phyloP scores from a whole-genome alignment of 2,329 filamentous ascomycete species.

The Ophiostoma montium region DNA sequence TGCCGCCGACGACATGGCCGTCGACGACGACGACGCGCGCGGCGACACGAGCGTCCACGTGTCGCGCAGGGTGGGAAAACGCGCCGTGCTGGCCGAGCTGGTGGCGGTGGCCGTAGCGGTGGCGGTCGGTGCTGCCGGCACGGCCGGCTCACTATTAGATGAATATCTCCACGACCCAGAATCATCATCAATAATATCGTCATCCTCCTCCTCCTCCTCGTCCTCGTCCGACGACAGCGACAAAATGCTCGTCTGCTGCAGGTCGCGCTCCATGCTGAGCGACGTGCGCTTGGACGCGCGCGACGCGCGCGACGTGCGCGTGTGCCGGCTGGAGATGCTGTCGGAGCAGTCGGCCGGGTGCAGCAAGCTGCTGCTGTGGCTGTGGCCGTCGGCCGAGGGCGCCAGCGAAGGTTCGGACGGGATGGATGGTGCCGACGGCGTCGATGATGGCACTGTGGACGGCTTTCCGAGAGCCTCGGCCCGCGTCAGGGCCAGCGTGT shows the following conservation, averaged over 20 bases:
- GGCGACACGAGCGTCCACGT: constrained; percentile 15
- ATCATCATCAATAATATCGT: too few relatives aligned
- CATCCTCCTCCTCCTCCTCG: constrained; percentile 37
- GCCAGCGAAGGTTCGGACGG: too few relatives aligned
- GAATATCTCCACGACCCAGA: constrained; percentile 20
- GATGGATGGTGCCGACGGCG: too few relatives aligned
- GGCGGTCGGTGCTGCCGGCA: neutral
- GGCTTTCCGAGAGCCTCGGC: neutral
- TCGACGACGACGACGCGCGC: too few relatives aligned
- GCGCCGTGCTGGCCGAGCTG: constrained; percentile 3
- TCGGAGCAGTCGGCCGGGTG: constrained; percentile 25
- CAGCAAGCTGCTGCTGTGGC: too few relatives aligned
- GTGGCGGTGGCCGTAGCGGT: neutral
- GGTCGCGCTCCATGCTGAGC: constrained; percentile 34
- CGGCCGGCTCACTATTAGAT: constrained; percentile 9
- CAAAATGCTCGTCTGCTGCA: constrained; percentile 40
- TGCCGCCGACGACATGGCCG: constrained; percentile 19
- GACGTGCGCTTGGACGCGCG: constrained; percentile 36
- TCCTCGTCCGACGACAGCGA: constrained; percentile 46
- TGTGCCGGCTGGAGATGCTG: constrained; percentile 42
- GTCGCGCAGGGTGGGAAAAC: neutral
- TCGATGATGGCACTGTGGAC: too few relatives aligned
- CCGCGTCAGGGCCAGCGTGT: neutral
- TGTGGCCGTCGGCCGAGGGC: neutral
- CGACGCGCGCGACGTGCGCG: constrained; percentile 39